A percentile compares a stretch with the other conserved stretches of the same genome.
These are phyloP conservation scores for Puccinia novopanici DNA, from an alignment of 1,284 basidiomycete genomes.

Conservation along the genomic window DNA sequence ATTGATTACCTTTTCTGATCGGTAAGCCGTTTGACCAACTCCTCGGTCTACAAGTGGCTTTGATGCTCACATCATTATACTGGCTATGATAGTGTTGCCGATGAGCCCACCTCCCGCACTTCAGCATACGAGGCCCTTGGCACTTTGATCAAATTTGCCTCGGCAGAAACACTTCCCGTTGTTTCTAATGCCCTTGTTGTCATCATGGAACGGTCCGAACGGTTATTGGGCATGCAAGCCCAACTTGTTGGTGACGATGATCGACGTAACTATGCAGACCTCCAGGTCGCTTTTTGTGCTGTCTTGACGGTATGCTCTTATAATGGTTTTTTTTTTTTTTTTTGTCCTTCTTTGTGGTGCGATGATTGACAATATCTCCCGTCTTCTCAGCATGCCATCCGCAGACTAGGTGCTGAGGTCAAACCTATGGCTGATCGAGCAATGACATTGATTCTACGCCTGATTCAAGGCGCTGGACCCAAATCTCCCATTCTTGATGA, in stretches of 20 bases:
- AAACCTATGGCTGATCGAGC: conserved; percentile 87
- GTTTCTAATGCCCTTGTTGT: conserved; percentile 81
- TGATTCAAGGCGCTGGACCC: conserved; percentile 84
- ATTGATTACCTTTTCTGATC: conserved; percentile 62
- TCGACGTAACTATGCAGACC: conserved; percentile 97
- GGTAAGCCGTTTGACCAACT: conserved; percentile 63
- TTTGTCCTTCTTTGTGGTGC: conserved; percentile 3
- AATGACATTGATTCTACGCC: conserved; percentile 85
- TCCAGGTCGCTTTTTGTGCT: conserved; percentile 92
- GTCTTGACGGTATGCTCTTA: conserved; percentile 72
- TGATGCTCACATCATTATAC: conserved; percentile 14
- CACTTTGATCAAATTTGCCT: conserved; percentile 78
- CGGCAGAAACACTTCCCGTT: conserved; percentile 76
- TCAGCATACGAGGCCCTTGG: conserved; percentile 95
- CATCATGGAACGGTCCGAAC: conserved; percentile 84
- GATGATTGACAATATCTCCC: neutral
- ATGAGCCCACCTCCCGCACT: conserved; percentile 89
- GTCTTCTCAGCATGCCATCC: conserved; percentile 70
- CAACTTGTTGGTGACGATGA: conserved; percentile 95
- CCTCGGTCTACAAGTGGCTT: conserved; percentile 13
- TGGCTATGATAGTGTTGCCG: conserved; percentile 66
- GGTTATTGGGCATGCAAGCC: conserved; percentile 78
- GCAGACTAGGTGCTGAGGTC: conserved; percentile 79
- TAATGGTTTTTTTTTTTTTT: neutral
- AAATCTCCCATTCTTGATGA: conserved; percentile 96